These are phyloP conservation scores for Crinitomyces ghanaensis DNA, from an alignment of 805 yeast species.

Conservation along the genomic window DNA sequence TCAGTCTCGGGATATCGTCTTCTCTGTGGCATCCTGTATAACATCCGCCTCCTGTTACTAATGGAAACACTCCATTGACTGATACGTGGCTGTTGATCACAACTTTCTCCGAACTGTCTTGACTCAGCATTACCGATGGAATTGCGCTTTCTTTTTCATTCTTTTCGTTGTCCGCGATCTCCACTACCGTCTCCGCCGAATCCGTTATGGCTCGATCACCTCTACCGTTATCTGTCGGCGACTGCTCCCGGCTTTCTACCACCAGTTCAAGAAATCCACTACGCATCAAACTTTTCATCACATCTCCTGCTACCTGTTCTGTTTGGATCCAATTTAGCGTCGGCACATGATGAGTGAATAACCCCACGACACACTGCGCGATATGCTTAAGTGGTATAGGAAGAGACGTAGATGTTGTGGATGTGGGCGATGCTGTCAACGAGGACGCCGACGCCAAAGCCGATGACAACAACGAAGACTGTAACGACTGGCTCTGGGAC, in stretches of 20 bases:
- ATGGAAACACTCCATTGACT: slow-evolving; percentile 25
- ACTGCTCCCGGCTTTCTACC: neutral
- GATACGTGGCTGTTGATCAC: neutral
- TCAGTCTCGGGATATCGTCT: slow-evolving; percentile 3
- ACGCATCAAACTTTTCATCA: slow-evolving; percentile 16
- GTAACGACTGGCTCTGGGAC: too few relatives aligned
- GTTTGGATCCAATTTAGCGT: slow-evolving; percentile 23
- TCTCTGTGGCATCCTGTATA: slow-evolving; percentile 17
- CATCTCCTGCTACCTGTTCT: slow-evolving; percentile 21
- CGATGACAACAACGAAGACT: too few relatives aligned
- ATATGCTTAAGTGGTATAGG: slow-evolving; percentile 13
- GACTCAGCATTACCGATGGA: too few relatives aligned
- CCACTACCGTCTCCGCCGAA: too few relatives aligned
- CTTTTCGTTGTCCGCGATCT: too few relatives aligned
- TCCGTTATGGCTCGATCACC: too few relatives aligned
- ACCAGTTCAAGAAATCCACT: slow-evolving; percentile 16
- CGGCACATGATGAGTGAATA: slow-evolving; percentile 19
- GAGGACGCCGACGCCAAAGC: too few relatives aligned
- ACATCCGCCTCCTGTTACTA: slow-evolving; percentile 26
- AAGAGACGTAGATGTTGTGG: too few relatives aligned
- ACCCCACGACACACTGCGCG: slow-evolving; percentile 13
- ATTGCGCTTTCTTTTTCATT: too few relatives aligned
- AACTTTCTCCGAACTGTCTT: neutral
- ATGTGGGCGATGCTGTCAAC: too few relatives aligned
- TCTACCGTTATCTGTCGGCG: too few relatives aligned